A percentile compares a stretch with the other conserved stretches of the same genome.
Conservation (phyloP, 192 early-diverging fungal species). For the Entomortierella beljakovae region DNA sequence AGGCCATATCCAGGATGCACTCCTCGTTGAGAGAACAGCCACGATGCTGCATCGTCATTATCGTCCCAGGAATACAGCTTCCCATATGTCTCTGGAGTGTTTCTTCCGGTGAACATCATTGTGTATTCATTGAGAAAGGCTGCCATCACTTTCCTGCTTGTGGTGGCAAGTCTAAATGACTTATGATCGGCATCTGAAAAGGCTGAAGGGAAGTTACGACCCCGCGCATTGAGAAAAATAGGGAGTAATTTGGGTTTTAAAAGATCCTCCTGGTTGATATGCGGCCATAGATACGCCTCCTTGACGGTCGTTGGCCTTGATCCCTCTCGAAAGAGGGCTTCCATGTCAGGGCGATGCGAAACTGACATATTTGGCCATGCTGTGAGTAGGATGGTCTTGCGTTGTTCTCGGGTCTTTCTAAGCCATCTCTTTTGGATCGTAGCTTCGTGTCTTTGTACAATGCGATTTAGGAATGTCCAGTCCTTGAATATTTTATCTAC, state of each 20-base stretch:
- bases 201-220: slow-evolving; percentile 34
- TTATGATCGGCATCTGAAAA: slow-evolving; percentile 29
- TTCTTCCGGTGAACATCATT: slow-evolving; percentile 41
- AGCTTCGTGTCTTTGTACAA: neutral
- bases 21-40: slow-evolving; percentile 22
- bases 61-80: slow-evolving; percentile 30
- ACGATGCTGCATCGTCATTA: slow-evolving; percentile 16
- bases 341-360: slow-evolving; percentile 39
- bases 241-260: slow-evolving; percentile 36
- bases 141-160: slow-evolving; percentile 25
- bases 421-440: slow-evolving; percentile 26
- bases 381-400: slow-evolving; percentile 18
- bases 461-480: slow-evolving; percentile 37
- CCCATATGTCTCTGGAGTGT: slow-evolving; percentile 35
- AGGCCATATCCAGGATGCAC: slow-evolving; percentile 18
- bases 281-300: slow-evolving; percentile 30
- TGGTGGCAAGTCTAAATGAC: slow-evolving; percentile 32
- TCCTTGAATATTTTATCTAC: slow-evolving; percentile 32
- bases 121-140: slow-evolving; percentile 32
- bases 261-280: slow-evolving; percentile 49
- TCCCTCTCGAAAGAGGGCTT: slow-evolving; percentile 23
- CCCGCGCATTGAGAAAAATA: slow-evolving; percentile 41
- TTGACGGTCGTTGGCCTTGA: neutral
- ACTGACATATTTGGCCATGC: slow-evolving; percentile 39
- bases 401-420: slow-evolving; percentile 1